phyloP scores from a whole-genome alignment of 2,329 filamentous ascomycete species.

The Fusarium pseudoanthophilum region DNA sequence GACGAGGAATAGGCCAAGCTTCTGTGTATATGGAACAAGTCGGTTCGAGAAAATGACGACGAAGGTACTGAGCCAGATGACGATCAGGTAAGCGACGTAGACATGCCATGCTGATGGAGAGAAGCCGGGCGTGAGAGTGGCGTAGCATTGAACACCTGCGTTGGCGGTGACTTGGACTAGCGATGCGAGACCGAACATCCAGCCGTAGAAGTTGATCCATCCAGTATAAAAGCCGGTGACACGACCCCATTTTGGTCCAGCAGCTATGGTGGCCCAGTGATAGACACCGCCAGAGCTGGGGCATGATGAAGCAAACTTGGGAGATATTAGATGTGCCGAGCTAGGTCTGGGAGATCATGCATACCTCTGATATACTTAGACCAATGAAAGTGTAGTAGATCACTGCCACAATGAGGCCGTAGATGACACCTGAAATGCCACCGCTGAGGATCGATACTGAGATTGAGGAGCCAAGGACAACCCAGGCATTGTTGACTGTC shows the following conservation, averaged over 20 bases:
- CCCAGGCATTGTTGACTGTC: constrained; percentile 44
- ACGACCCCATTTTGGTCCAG: constrained; percentile 40
- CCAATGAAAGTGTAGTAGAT: constrained; percentile 43
- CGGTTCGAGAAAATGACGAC: constrained; percentile 41
- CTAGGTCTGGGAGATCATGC: rapidly evolving
- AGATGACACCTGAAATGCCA: constrained; percentile 39
- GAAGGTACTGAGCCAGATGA: constrained; percentile 36
- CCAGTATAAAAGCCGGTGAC: constrained; percentile 40
- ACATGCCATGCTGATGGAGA: constrained; percentile 38
- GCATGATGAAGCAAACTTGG: constrained; percentile 38
- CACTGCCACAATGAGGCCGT: constrained; percentile 37
- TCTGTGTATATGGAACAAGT: constrained; percentile 39
- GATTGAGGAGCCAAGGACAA: constrained; percentile 41
- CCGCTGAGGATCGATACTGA: constrained; percentile 40
- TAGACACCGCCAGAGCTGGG: constrained; percentile 42
- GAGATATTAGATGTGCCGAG: background rate
- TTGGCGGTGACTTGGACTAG: constrained; percentile 42
- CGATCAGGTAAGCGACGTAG: constrained; percentile 37
- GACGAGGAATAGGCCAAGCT: constrained; percentile 39
- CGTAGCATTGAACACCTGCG: constrained; percentile 39
- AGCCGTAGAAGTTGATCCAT: constrained; percentile 46
- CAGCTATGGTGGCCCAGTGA: constrained; percentile 42
- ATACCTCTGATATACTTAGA: constrained; percentile 38
- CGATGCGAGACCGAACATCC: constrained; percentile 44
- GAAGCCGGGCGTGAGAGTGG: constrained; percentile 29